Percentiles rank a stretch among this genome's conserved stretches.
Conservation (phyloP, 2,329 filamentous ascomycete genomes). For the Trichoderma cornu-damae region DNA sequence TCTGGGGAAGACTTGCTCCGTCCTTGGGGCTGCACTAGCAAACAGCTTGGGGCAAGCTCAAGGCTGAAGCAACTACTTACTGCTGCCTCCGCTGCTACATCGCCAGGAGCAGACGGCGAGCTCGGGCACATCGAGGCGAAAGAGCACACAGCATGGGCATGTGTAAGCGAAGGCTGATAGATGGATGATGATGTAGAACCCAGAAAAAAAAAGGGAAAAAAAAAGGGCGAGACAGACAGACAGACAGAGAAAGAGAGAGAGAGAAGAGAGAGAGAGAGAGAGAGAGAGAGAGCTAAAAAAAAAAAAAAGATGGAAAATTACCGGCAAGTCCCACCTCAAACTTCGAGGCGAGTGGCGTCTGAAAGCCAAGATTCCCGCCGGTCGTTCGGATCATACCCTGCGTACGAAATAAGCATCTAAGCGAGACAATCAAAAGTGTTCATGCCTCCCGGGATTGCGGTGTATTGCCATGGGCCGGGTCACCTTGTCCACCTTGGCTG, state of each 20-base stretch:
- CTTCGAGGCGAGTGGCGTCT: neutral
- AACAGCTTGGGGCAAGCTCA: conserved; percentile 7
- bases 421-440: conserved; percentile 1
- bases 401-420: neutral
- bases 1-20: conserved; percentile 1
- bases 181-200: no score
- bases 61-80: neutral
- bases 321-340: no score
- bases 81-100: neutral
- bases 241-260: no score
- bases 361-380: neutral
- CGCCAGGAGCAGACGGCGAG: neutral
- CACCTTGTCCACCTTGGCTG: conserved; percentile 13
- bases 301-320: neutral
- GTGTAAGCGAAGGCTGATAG: neutral
- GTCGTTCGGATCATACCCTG: neutral
- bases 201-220: neutral
- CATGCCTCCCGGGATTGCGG: neutral
- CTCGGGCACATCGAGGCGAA: neutral
- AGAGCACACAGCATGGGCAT: neutral
- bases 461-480: conserved; percentile 10
- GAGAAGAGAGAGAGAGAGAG: no score
- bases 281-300: neutral
- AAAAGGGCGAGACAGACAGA: no score
- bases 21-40: conserved; percentile 12